phyloP scores from a whole-genome alignment of 768 basidiomycete species.

The Grammothele lineata region DNA sequence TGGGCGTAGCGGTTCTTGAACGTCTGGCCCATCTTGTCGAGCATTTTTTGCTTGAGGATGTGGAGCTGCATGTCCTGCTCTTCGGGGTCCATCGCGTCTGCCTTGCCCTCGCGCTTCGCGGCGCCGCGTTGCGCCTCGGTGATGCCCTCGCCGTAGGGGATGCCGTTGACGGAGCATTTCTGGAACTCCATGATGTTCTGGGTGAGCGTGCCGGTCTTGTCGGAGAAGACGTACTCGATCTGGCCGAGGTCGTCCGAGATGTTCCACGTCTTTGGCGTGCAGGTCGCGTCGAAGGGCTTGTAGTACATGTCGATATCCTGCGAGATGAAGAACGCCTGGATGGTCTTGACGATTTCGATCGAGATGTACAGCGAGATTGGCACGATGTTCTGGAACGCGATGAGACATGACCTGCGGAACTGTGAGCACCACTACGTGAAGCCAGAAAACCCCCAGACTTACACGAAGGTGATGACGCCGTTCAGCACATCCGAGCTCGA shows the following conservation, averaged over 20 bases:
- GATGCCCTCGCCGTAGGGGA: constrained; percentile 88
- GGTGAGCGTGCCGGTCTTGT: constrained; percentile 96
- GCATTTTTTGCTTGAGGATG: constrained; percentile 70
- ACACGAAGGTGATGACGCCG: constrained; percentile 89
- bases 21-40: constrained; percentile 61
- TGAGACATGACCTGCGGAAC: constrained; percentile 71
- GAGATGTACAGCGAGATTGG: constrained; percentile 96
- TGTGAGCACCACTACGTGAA: not conserved
- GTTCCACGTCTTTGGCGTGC: constrained; percentile 97
- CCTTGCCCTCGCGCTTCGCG: constrained; percentile 74
- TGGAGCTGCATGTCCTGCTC: constrained; percentile 68
- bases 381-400: constrained; percentile 97
- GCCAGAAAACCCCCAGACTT: constrained; percentile 37
- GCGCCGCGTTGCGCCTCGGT: constrained; percentile 95
- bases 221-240: constrained; percentile 92
- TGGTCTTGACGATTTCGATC: constrained; percentile 97
- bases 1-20: constrained; percentile 91
- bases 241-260: constrained; percentile 98
- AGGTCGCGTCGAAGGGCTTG: constrained; percentile 76
- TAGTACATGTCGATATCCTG: constrained; percentile 98
- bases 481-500: constrained; percentile 62
- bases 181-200: constrained; percentile 99
- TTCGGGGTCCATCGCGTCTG: constrained; percentile 58
- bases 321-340: constrained; percentile 94
- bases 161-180: constrained; percentile 83